phyloP scores from a whole-genome alignment of 768 basidiomycete species.

The Russula ochroleuca region DNA sequence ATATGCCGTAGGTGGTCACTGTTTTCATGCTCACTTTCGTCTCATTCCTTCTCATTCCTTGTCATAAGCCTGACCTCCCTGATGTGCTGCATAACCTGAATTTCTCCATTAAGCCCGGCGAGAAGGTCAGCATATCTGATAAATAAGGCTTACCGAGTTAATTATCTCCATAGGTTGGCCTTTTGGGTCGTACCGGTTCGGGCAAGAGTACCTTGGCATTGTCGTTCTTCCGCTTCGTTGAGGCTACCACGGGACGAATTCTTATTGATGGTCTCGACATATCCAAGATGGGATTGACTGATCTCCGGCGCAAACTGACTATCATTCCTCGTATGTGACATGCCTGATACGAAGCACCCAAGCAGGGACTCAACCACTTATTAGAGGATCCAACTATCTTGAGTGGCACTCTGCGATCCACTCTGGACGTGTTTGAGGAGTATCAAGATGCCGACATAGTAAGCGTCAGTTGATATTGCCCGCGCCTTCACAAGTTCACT shows the following conservation, averaged over 20 bases:
- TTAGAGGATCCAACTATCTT: constrained; percentile 86
- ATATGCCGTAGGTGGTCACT: constrained; percentile 56
- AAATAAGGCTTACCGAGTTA: background rate
- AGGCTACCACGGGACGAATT: constrained; percentile 72
- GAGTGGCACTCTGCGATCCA: constrained; percentile 75
- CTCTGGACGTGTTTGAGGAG: constrained; percentile 82
- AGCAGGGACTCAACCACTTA: background rate
- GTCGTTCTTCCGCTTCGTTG: constrained; percentile 89
- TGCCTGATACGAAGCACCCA: background rate
- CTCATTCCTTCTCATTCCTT: constrained; percentile 19
- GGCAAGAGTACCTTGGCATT: constrained; percentile 81
- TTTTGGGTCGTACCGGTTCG: constrained; percentile 59
- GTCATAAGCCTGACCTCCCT: constrained; percentile 71
- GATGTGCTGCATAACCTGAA: constrained; percentile 76
- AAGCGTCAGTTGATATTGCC: constrained; percentile 29
- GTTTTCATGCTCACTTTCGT: constrained; percentile 4
- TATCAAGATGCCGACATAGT: constrained; percentile 83
- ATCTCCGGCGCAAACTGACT: constrained; percentile 72
- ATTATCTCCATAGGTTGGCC: constrained; percentile 48
- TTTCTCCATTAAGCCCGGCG: constrained; percentile 67
- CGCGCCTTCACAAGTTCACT: constrained; percentile 9
- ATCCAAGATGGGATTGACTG: constrained; percentile 71
- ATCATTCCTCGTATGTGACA: constrained; percentile 62
- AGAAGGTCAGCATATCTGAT: constrained; percentile 55
- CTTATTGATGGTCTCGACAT: constrained; percentile 77